Base-by-base conservation (phyloP, 2,329 filamentous ascomycete genomes). In the Juglanconis juglandina region DNA sequence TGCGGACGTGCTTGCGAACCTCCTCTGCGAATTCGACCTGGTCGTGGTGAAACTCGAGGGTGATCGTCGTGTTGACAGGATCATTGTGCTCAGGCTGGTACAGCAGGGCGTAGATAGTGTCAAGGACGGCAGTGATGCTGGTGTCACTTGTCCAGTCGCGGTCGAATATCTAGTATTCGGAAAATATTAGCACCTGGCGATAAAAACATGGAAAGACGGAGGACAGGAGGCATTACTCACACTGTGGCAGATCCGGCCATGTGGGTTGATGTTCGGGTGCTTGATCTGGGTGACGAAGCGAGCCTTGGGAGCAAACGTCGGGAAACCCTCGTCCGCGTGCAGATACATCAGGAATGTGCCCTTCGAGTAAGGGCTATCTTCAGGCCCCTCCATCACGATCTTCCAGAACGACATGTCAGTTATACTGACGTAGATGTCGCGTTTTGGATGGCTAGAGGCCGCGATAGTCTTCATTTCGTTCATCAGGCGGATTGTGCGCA, bases 271-370 rank as follows among this genome's bases (percentile, higher is more conserved):
- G 73, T 92, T 92, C 49, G 89, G 89, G 72, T 92, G 89, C 71
- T 91, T 91, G 72, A 92, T 91, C 72, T 89, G 89, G 62, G 89
- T 91, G 59, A 91, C 76, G 72, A 92, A 92, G 60, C 88, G 85
- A 68, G 91, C 90, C 75, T 90, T 90, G 7, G 89, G 89, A 56
- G 89, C 88, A 48, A 86, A 89, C 87, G 91, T 91, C 24, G 89
- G 89, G 70, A 91, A 91, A 73, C 91, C 88, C 68, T 91, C 88
- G 32, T 88, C 88, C 44, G 91, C 79, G 72, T 91, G 91, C 35
- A 92, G 81, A 74, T 91, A 88, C 58, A 91, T 82, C 71, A 87
- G 87, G 77, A 91, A 92, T 58, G 89, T 83, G 55, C 89, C 89
- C 64, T 85, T 87, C 87, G 70, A 53, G 24, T 67, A 66, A 10